These are phyloP conservation scores for Lolium rigidum DNA, from an alignment of 176 grass and related monocot genomes.

Conservation along the genomic window DNA sequence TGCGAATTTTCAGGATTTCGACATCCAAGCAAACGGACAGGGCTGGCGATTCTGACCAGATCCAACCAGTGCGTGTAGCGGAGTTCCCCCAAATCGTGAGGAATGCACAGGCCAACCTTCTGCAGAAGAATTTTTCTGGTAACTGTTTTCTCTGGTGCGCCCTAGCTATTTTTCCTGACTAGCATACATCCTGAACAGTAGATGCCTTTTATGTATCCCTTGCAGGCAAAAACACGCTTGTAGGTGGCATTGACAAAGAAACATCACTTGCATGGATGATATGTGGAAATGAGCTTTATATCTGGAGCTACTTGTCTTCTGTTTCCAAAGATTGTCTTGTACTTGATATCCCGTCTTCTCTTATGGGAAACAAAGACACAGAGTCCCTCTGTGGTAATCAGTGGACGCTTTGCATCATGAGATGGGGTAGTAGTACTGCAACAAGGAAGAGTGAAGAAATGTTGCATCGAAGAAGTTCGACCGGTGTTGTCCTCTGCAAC, in stretches of 20 bases:
- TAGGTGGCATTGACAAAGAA: conserved; percentile 84
- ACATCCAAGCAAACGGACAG: conserved; percentile 56
- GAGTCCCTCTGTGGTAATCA: conserved; percentile 49
- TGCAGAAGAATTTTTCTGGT: conserved; percentile 63
- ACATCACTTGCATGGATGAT: conserved; percentile 91
- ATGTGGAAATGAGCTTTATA: conserved; percentile 80
- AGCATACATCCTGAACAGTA: conserved; percentile 40
- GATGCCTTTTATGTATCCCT: conserved; percentile 22
- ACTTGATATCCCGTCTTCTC: conserved; percentile 72
- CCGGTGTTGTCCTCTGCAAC: conserved; percentile 79
- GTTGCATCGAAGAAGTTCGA: conserved; percentile 57
- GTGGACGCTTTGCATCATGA: conserved; percentile 77
- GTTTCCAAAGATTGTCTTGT: conserved; percentile 77
- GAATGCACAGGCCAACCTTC: conserved; percentile 79
- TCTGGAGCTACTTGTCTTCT: conserved; percentile 79
- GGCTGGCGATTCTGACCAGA: conserved; percentile 61
- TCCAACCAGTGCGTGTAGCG: conserved; percentile 72
- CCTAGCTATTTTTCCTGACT: not conserved
- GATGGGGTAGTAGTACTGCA: conserved; percentile 51
- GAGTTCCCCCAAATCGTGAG: conserved; percentile 86
- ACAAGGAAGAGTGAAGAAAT: conserved; percentile 45
- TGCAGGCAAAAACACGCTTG: conserved; percentile 70
- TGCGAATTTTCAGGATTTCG: conserved; percentile 58
- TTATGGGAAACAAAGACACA: conserved; percentile 44
- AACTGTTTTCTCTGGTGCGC: conserved; percentile 20